Evolutionary conservation across 805 yeast genomes (phyloP).

Genomic region (Barnettozyma wickerhamii): DNA sequence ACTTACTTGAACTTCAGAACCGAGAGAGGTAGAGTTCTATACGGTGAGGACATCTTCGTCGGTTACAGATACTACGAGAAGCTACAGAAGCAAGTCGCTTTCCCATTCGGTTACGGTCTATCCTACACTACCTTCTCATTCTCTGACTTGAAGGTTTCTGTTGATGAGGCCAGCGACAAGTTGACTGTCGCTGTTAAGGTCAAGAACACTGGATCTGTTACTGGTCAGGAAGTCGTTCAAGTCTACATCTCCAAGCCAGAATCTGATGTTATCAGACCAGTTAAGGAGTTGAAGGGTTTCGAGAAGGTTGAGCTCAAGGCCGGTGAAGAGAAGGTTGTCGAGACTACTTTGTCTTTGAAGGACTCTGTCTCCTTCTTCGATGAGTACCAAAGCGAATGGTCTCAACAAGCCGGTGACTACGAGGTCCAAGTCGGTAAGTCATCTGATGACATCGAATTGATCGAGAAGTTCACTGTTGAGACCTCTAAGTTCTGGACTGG

Average conservation of each 20-base stretch:
- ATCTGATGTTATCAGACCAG: constrained; percentile 41
- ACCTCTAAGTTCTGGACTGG: constrained; percentile 25
- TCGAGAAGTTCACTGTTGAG: constrained; percentile 20
- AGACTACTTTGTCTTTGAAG: constrained; percentile 34
- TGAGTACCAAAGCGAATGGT: constrained; percentile 44
- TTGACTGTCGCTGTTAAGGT: constrained; percentile 34
- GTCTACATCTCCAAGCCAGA: constrained; percentile 39
- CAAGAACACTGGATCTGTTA: constrained; percentile 40
- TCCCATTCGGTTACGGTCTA: constrained; percentile 61
- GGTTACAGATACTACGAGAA: constrained; percentile 62
- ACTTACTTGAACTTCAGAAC: constrained; percentile 48
- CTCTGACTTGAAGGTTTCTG: constrained; percentile 31
- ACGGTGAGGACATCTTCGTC: constrained; percentile 64
- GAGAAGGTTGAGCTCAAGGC: constrained; percentile 42
- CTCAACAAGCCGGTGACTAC: constrained; percentile 46
- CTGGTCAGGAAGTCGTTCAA: constrained; percentile 54
- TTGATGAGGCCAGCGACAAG: constrained; percentile 24
- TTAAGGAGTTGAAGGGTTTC: constrained; percentile 57
- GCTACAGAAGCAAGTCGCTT: constrained; percentile 40
- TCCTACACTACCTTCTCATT: constrained; percentile 51
- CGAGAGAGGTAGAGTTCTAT: constrained; percentile 47
- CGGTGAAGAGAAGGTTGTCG: constrained; percentile 36
- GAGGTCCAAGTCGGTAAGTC: constrained; percentile 42
- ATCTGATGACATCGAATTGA: constrained; percentile 25
- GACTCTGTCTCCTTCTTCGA: constrained; percentile 53